These are phyloP conservation scores for Arthrobotrys entomopaga DNA, from an alignment of 2,329 filamentous ascomycete species.

Conservation along the genomic window DNA sequence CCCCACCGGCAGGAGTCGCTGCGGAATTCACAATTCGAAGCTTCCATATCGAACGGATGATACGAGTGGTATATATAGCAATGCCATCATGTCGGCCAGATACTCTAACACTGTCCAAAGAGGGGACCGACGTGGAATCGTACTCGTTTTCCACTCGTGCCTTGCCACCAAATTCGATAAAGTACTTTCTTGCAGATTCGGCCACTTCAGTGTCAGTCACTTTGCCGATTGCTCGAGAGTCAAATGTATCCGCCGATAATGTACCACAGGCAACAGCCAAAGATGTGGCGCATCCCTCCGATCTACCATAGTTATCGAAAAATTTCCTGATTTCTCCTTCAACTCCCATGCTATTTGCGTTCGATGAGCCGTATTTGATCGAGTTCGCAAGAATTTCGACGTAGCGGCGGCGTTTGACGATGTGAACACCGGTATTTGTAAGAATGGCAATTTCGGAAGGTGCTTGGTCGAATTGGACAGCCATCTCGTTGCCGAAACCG, in stretches of 20 bases:
- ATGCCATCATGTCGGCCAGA: constrained; percentile 91
- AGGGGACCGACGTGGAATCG: constrained; percentile 57
- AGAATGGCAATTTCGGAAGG: constrained; percentile 87
- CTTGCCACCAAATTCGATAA: constrained; percentile 91
- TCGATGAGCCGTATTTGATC: constrained; percentile 76
- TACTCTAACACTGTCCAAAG: constrained; percentile 78
- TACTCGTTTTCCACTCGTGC: constrained; percentile 77
- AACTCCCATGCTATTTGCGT: constrained; percentile 72
- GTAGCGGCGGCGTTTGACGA: constrained; percentile 82
- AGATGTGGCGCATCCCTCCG: constrained; percentile 88
- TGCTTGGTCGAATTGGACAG: constrained; percentile 89
- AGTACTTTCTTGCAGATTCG: constrained; percentile 83
- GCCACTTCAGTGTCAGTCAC: constrained; percentile 86
- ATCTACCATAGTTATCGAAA: constrained; percentile 83
- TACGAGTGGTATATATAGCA: constrained; percentile 83
- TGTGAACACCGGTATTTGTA: constrained; percentile 88
- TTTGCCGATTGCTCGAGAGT: constrained; percentile 74
- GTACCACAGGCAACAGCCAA: constrained; percentile 95
- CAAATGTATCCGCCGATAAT: constrained; percentile 52
- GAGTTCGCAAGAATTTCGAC: constrained; percentile 92
- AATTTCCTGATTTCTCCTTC: constrained; percentile 86
- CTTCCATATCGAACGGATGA: constrained; percentile 91
- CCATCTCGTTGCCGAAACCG: constrained; percentile 93
- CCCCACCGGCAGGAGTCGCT: constrained; percentile 68
- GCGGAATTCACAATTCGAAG: constrained; percentile 73